phyloP scores from a whole-genome alignment of 2,329 filamentous ascomycete genomes.

The Nemania serpens region DNA sequence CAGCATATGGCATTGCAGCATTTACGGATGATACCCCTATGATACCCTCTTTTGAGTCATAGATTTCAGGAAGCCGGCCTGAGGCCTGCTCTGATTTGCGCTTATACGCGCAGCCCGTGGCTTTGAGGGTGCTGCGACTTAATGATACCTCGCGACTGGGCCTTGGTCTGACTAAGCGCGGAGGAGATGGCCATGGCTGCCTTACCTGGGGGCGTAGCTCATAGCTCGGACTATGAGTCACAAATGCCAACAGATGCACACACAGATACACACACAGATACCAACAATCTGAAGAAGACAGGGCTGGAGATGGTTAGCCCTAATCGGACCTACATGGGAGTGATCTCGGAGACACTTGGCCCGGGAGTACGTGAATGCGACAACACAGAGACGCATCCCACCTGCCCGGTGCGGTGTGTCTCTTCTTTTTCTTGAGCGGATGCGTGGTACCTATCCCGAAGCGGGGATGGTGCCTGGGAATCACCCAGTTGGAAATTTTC shows the following conservation, averaged over 20 bases:
- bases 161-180: slow-evolving; percentile 9
- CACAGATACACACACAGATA: too few species aligned
- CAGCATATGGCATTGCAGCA: slow-evolving; percentile 17
- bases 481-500: slow-evolving; percentile 7
- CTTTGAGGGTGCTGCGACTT: slow-evolving; percentile 17
- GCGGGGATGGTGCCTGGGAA: slow-evolving; percentile 4
- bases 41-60: slow-evolving; percentile 27
- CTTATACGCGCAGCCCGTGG: slow-evolving; percentile 11
- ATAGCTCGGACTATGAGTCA: slow-evolving; percentile 18
- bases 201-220: not conserved
- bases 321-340: slow-evolving; percentile 1
- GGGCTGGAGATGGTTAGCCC: slow-evolving; percentile 6
- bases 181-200: slow-evolving; percentile 8
- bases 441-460: not conserved
- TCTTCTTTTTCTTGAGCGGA: slow-evolving; percentile 7
- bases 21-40: slow-evolving; percentile 27
- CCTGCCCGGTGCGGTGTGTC: slow-evolving; percentile 11
- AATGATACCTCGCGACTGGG: slow-evolving; percentile 12
- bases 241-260: not conserved
- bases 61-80: slow-evolving; percentile 12
- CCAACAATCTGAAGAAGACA: slow-evolving; percentile 5
- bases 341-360: slow-evolving; percentile 16
- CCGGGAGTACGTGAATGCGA: not conserved
- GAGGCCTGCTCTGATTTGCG: slow-evolving; percentile 3
- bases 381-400: slow-evolving; percentile 15